Conservation (phyloP, 2,329 filamentous ascomycete genomes). For the Penicillium glabrum region DNA sequence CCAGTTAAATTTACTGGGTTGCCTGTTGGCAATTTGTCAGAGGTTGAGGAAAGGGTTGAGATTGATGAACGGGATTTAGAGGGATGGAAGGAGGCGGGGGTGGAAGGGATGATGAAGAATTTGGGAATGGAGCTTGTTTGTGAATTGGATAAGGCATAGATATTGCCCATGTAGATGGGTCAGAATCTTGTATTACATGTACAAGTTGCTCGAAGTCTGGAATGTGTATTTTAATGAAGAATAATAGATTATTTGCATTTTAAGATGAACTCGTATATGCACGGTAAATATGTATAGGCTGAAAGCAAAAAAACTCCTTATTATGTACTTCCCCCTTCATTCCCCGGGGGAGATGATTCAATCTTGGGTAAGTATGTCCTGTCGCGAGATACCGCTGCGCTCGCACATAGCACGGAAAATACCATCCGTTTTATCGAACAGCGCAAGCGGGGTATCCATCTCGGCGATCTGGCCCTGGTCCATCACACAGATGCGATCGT, state of each 20-base stretch:
- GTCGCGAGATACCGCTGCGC: slow-evolving; percentile 68
- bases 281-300: background rate
- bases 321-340: background rate
- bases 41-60: slow-evolving; percentile 23
- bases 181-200: background rate
- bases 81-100: slow-evolving; percentile 21
- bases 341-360: background rate
- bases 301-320: background rate
- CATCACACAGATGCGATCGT: slow-evolving; percentile 97
- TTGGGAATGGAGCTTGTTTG: slow-evolving; percentile 26
- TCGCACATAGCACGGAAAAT: slow-evolving; percentile 93
- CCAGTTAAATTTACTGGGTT: slow-evolving; percentile 28
- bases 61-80: slow-evolving; percentile 21
- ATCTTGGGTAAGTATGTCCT: slow-evolving; percentile 34
- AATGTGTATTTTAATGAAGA: background rate
- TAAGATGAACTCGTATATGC: background rate
- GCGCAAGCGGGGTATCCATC: slow-evolving; percentile 70
- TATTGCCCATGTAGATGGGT: background rate
- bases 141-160: slow-evolving; percentile 19
- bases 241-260: background rate
- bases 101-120: slow-evolving; percentile 26
- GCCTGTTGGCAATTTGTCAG: slow-evolving; percentile 18
- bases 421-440: slow-evolving; percentile 69
- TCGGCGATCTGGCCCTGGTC: slow-evolving; percentile 85
- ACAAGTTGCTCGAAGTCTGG: background rate